Base-by-base conservation (phyloP, 2,329 filamentous ascomycete genomes). In the Polytolypa hystricis region DNA sequence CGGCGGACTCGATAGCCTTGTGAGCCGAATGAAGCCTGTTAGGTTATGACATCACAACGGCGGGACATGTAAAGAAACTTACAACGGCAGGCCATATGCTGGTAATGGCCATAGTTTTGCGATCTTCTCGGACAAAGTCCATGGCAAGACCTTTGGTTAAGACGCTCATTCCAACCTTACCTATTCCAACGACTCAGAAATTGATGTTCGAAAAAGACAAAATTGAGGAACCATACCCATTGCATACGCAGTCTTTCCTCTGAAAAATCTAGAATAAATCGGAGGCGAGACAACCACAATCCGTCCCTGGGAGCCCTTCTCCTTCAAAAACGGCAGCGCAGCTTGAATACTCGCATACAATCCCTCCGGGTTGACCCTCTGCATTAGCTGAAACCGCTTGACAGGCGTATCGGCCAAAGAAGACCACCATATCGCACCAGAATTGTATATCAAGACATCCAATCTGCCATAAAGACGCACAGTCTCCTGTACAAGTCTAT, bases 171-270 rank as follows among this genome's bases (percentile, higher is more conserved):
- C 69, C 82, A 3, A 89, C 71, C 54, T 91, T 91, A 2, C 77
- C 77, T 61, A 36, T 36, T 5, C 14, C 12, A 17, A 33, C 33
- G 26, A n/a, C 3, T 12, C 27, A 15, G 28, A 15, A 10, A 16
- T 21, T 20, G 28, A 2, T 2, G 29, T 16, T 16, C 16, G 11
- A 30, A 33, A 11, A 21, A 7, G 31, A 18, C 17, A 8, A 31
- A n/a, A 37, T 16, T 15, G n/a, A n/a, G n/a, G n/a, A n/a, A n/a
- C n/a, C 53, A 46, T 45, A 44, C 70, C 71, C 60, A 77, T 73
- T 0, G 85, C 83, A 60, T 93, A 93, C 10, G 81, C 83, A 1
- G 84, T 83, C 69, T 93, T 93, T 8, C 84, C 85, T 15, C 81
- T 64, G 57, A 91, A 87, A 59, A 93, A 93, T 19, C 85, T 70